Evolutionary conservation across 2,329 filamentous ascomycete species (phyloP).

Genomic region (Delphinella strobiligena): DNA sequence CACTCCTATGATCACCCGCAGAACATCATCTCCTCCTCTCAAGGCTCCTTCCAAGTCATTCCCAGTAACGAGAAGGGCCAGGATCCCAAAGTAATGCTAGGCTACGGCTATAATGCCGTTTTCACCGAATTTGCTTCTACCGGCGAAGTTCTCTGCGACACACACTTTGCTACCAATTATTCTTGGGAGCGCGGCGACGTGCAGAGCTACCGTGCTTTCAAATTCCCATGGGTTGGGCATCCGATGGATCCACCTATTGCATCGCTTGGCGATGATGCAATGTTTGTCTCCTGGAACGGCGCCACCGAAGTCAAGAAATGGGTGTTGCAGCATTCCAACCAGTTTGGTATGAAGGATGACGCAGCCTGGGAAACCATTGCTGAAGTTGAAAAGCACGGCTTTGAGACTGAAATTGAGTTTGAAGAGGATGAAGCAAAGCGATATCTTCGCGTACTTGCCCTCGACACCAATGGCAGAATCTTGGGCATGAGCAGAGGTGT

Average conservation of each 20-base stretch:
- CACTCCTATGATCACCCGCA: slow-evolving; percentile 17
- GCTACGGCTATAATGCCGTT: slow-evolving; percentile 18
- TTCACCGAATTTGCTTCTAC: slow-evolving; percentile 15
- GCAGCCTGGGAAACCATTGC: slow-evolving; percentile 12
- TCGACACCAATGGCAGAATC: slow-evolving; percentile 5
- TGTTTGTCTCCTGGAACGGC: slow-evolving; percentile 17
- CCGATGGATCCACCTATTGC: slow-evolving; percentile 11
- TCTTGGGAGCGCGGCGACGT: slow-evolving; percentile 18
- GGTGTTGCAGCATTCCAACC: slow-evolving; percentile 12
- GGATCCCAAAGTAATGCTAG: slow-evolving; percentile 14
- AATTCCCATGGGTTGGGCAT: slow-evolving; percentile 14
- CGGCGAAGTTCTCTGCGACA: slow-evolving; percentile 16
- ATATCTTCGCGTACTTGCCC: slow-evolving; percentile 7
- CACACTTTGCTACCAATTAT: slow-evolving; percentile 14
- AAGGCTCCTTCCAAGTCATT: slow-evolving; percentile 16
- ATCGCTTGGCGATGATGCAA: slow-evolving; percentile 6
- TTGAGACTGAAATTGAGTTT: slow-evolving; percentile 13
- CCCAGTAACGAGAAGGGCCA: slow-evolving; percentile 1
- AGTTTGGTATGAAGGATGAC: not conserved
- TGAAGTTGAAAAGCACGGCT: slow-evolving; percentile 10
- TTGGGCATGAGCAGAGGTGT: slow-evolving; percentile 6
- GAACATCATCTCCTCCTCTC: slow-evolving; percentile 13
- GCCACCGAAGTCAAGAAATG: slow-evolving; percentile 16
- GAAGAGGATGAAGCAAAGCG: slow-evolving; percentile 3
- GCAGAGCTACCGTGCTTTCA: slow-evolving; percentile 18